Percentiles rank a stretch among this genome's conserved stretches.
Evolutionary conservation across 768 basidiomycete species (phyloP).

Genomic region (Pluteus cervinus): DNA sequence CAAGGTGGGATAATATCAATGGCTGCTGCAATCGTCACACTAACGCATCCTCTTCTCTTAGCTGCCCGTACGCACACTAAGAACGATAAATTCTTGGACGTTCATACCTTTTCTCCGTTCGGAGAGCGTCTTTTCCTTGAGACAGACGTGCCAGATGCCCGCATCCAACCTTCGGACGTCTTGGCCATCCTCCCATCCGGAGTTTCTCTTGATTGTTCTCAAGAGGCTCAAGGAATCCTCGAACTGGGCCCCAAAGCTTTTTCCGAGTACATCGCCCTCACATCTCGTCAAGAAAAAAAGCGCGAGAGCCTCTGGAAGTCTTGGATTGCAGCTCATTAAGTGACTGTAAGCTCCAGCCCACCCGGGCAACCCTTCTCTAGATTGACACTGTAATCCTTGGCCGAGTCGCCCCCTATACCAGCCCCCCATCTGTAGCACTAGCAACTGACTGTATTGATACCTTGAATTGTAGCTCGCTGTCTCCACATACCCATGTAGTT

Average conservation of each 20-base stretch:
- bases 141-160: conserved; percentile 51
- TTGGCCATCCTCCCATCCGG: conserved; percentile 49
- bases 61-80: conserved; percentile 51
- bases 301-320: conserved; percentile 56
- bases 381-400: conserved; percentile 12
- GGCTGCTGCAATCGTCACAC: conserved; percentile 3
- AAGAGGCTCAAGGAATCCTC: conserved; percentile 45
- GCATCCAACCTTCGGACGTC: conserved; percentile 54
- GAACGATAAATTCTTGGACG: conserved; percentile 57
- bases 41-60: conserved; percentile 17
- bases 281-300: conserved; percentile 43
- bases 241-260: conserved; percentile 59
- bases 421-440: conserved; percentile 12
- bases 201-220: conserved; percentile 6
- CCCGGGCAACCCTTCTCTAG: no score
- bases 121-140: conserved; percentile 63
- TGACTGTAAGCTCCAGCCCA: no score
- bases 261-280: conserved; percentile 50
- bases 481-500: conserved; percentile 3
- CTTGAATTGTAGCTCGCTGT: background rate
- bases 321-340: no score
- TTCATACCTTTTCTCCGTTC: conserved; percentile 58
- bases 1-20: conserved; percentile 40
- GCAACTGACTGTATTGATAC: conserved; percentile 7
- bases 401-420: conserved; percentile 5